phyloP scores from a whole-genome alignment of 306 rosid genomes.

The Amphicarpaea edgeworthii region DNA sequence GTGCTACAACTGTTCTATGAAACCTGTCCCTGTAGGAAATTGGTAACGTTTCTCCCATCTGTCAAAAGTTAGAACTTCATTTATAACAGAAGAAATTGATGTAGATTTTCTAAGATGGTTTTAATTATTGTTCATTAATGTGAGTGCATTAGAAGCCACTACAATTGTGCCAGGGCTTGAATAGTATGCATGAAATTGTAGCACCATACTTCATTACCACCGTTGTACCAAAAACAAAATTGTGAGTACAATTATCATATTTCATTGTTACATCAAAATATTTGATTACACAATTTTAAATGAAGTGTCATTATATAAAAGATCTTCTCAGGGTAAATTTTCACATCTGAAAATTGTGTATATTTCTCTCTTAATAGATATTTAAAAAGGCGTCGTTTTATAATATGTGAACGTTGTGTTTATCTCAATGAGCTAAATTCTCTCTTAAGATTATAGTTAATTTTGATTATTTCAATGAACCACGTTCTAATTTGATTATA shows the following conservation, averaged over 20 bases:
- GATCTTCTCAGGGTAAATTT: background rate
- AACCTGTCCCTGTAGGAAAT: conserved; percentile 1
- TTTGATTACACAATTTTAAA: background rate
- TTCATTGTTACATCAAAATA: background rate
- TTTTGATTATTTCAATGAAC: too few relatives aligned
- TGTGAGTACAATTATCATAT: background rate
- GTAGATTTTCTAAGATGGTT: background rate
- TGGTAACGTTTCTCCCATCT: conserved; percentile 13
- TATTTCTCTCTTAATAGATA: background rate
- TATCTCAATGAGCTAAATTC: too few relatives aligned
- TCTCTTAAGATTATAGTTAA: too few relatives aligned
- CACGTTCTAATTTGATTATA: too few relatives aligned
- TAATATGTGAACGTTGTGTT: background rate
- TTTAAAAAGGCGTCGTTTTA: background rate
- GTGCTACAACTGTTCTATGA: conserved; percentile 7
- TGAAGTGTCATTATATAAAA: background rate
- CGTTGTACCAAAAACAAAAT: background rate
- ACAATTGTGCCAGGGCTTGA: background rate
- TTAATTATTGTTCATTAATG: background rate
- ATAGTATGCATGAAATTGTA: background rate
- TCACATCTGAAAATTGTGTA: background rate
- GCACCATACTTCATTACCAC: background rate
- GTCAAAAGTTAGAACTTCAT: background rate
- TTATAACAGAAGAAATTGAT: background rate
- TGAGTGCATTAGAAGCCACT: background rate